These are phyloP conservation scores for Candida tropicalis DNA, from an alignment of 1,139 yeast genomes.

Conservation along the genomic window DNA sequence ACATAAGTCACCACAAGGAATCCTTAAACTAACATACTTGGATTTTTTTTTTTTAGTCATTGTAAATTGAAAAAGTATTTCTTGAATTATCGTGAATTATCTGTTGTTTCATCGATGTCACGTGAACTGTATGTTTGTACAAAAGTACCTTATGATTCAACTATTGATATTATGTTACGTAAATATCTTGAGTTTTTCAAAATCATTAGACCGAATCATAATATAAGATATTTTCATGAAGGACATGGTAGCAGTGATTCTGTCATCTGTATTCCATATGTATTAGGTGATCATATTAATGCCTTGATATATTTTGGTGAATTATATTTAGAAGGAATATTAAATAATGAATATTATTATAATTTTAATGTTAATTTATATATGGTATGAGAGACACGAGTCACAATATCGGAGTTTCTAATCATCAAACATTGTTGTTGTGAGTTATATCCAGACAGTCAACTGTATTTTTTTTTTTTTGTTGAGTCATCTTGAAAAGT, in stretches of 20 bases:
- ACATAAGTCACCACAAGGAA: too few relatives aligned
- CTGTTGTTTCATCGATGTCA: neutral
- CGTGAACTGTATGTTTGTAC: neutral
- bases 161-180: constrained; percentile 13
- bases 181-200: constrained; percentile 16
- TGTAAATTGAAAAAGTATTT: constrained; percentile 12
- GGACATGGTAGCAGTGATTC: neutral
- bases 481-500: constrained; percentile 2
- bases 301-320: constrained; percentile 10
- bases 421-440: too few relatives aligned
- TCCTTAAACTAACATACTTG: too few relatives aligned
- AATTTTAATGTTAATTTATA: constrained; percentile 13
- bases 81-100: constrained; percentile 5
- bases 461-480: too few relatives aligned
- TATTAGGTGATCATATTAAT: constrained; percentile 12
- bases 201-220: constrained; percentile 11
- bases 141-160: constrained; percentile 6
- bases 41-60: constrained; percentile 5
- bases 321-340: constrained; percentile 7
- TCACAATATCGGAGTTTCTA: neutral
- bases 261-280: constrained; percentile 3
- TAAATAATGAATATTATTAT: constrained; percentile 11
- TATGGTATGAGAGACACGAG: constrained; percentile 11
- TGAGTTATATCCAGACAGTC: too few relatives aligned
- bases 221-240: neutral